A percentile compares a stretch with the other conserved stretches of the same genome.
Conservation (phyloP, 2,329 filamentous ascomycete genomes). For the Aspergillus oerlinghausenensis region DNA sequence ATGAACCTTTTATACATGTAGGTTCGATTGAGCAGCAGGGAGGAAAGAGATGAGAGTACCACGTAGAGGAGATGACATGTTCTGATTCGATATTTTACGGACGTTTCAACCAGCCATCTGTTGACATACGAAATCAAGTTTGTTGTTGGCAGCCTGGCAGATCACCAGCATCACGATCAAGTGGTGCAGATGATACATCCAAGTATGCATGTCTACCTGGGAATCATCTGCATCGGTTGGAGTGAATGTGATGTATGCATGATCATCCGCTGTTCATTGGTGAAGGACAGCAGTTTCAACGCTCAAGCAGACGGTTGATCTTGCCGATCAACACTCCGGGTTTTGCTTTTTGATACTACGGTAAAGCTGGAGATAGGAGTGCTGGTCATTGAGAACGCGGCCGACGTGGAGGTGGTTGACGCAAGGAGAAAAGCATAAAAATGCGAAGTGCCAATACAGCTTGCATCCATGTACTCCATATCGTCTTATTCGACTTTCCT, state of each 20-base stretch:
- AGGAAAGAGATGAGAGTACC: neutral
- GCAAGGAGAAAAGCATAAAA: neutral
- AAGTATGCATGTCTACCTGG: conserved; percentile 30
- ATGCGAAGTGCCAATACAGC: neutral
- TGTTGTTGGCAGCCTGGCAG: neutral
- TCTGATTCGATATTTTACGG: no score
- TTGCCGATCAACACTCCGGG: neutral
- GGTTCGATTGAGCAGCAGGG: neutral
- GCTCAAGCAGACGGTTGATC: neutral
- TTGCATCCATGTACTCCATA: neutral
- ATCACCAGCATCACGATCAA: neutral
- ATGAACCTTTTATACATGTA: neutral
- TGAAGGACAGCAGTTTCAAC: neutral
- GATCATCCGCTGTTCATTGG: neutral
- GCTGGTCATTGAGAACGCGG: neutral
- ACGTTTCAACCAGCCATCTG: neutral
- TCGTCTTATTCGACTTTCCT: neutral
- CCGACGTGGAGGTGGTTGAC: neutral
- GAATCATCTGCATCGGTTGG: neutral
- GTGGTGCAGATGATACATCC: neutral
- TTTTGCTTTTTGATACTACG: no score
- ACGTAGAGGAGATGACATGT: neutral
- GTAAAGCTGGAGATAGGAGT: neutral
- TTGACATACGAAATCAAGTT: neutral
- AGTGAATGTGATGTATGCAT: neutral